Percentiles rank a stretch among this genome's conserved stretches.
Conservation (phyloP, 225 moss, liverwort and hornwort species). For the Pseudisothecium myosuroides region DNA sequence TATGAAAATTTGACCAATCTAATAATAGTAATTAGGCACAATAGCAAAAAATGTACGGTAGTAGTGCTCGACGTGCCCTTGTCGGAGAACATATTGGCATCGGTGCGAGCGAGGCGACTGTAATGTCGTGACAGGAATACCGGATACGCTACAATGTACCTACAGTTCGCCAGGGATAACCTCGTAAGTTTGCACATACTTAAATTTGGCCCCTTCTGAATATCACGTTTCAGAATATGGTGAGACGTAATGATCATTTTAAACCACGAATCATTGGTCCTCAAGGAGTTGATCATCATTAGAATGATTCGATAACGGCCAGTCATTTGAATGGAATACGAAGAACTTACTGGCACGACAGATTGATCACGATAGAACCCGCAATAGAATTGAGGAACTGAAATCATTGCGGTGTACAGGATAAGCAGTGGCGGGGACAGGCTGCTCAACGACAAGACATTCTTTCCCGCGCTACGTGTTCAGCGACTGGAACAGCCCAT, state of each 20-base stretch:
- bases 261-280: neutral
- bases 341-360: neutral
- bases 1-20: neutral
- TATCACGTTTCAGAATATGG: neutral
- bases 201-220: neutral
- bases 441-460: constrained; percentile 12
- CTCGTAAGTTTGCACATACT: neutral
- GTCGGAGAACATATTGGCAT: neutral
- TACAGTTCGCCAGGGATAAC: neutral
- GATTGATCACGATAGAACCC: neutral
- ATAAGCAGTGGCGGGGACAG: constrained; percentile 39
- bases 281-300: neutral
- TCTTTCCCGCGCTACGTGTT: constrained; percentile 61
- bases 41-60: neutral
- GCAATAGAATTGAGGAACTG: neutral
- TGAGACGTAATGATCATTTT: neutral
- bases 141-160: constrained; percentile 53
- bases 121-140: constrained; percentile 48
- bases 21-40: neutral
- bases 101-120: neutral
- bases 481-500: constrained; percentile 39
- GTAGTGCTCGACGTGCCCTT: neutral
- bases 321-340: neutral
- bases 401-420: constrained; percentile 13
- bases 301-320: neutral